A percentile compares a stretch with the other conserved stretches of the same genome.
Evolutionary conservation across 2,329 filamentous ascomycete genomes (phyloP).

Genomic region (Diaporthe capsici): DNA sequence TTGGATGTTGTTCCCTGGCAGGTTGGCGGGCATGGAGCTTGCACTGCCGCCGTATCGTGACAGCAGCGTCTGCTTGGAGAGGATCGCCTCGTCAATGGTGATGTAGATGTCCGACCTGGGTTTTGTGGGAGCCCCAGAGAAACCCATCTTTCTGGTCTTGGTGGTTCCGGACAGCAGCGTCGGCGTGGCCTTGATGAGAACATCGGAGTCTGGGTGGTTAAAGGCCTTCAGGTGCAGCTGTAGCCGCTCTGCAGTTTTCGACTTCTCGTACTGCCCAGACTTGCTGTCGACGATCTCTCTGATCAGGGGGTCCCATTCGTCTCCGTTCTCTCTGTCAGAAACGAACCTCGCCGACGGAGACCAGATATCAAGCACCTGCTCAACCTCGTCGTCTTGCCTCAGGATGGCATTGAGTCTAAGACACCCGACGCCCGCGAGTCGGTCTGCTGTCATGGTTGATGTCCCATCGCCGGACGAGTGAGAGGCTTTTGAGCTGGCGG

Average conservation of each 20-base stretch:
- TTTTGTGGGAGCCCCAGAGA: slow-evolving; percentile 91
- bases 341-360: slow-evolving; percentile 69
- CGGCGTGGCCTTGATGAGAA: slow-evolving; percentile 86
- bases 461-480: slow-evolving; percentile 53
- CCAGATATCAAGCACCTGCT: slow-evolving; percentile 86
- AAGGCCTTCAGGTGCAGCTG: slow-evolving; percentile 87
- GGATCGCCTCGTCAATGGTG: slow-evolving; percentile 83
- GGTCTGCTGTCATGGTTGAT: slow-evolving; percentile 68
- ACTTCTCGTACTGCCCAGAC: slow-evolving; percentile 81
- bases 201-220: slow-evolving; percentile 81
- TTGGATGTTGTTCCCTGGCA: slow-evolving; percentile 82
- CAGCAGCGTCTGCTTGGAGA: slow-evolving; percentile 81
- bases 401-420: slow-evolving; percentile 82
- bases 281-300: slow-evolving; percentile 80
- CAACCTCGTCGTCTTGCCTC: slow-evolving; percentile 78
- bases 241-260: slow-evolving; percentile 79
- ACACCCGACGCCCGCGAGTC: slow-evolving; percentile 83
- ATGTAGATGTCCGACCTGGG: slow-evolving; percentile 95
- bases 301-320: slow-evolving; percentile 82
- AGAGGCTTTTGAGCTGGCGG: slow-evolving; percentile 66
- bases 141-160: slow-evolving; percentile 90
- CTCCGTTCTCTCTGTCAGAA: slow-evolving; percentile 69
- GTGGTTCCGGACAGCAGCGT: slow-evolving; percentile 86
- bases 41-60: slow-evolving; percentile 81
- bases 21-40: slow-evolving; percentile 73